Evolutionary conservation across 1,139 yeast species (phyloP), one percentile per base, ranked within the genome.

Genomic region (Zygosaccharomyces pseudobailii): DNA sequence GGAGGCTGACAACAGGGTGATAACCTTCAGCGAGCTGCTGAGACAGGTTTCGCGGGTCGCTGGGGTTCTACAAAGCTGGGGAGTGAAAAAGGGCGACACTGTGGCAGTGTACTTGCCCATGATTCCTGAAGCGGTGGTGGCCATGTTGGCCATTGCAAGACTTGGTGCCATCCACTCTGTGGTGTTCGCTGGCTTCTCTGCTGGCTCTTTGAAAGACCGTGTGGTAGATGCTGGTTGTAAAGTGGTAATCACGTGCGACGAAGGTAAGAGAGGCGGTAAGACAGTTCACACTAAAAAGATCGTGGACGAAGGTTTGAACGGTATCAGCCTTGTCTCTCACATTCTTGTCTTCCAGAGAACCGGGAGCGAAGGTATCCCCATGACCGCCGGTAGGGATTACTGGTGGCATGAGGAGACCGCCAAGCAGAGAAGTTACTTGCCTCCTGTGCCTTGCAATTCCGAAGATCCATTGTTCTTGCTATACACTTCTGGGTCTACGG

Each of bases 401-500:
- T 86, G 89, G 85, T 86, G 90, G 90, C 87, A 83, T 61, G 85
- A 81, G 41, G 92, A 85, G 69, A 66, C 79, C 59, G 71, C 71
- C 56, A 85, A 84, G 69, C 82, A 78, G 66, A 83, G 86, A 52
- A 85, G 90, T 49, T 89, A 87, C 73, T 74, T 78, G 60, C 87
- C 97, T 28, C 95, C 95, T 43, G 87, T 79, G 39, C 83, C 96
- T 20, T 96, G 90, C 48, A 79, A 82, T 68, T 72, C 96, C 32
- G 97, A 90, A 72, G 96, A 90, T 71, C 97, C 97, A 45, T 76
- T 90, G 60, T 90, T 90, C 75, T 76, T 90, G 74, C 80, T 90
- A 56, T 90, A 90, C 73, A 90, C 97, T 47, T 88, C 97, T 20
- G 97, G 97, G 48, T 88, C 97, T 28, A 90, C 97, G 36, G 97